Percentiles rank a stretch among this genome's conserved stretches.
These are phyloP conservation scores for Solanum microdontum DNA, from an alignment of 257 asterid species.

Conservation along the genomic window DNA sequence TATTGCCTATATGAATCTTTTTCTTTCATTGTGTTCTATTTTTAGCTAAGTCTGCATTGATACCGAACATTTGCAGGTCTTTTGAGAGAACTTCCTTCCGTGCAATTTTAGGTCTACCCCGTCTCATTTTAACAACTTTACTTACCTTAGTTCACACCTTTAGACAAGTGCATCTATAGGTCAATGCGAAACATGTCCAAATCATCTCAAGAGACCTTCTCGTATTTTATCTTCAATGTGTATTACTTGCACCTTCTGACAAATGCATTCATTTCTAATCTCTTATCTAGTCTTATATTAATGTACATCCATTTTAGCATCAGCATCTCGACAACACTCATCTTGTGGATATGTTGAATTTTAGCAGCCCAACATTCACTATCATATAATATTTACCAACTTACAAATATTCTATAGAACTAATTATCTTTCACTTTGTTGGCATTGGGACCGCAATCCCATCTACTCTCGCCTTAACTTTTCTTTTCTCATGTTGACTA, in stretches of 20 bases:
- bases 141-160: background rate
- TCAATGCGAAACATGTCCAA: background rate
- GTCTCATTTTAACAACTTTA: background rate
- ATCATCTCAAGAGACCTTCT: no score
- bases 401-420: no score
- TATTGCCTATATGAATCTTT: background rate
- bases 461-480: no score
- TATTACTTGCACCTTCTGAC: background rate
- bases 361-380: background rate
- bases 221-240: background rate
- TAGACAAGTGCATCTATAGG: background rate
- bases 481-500: background rate
- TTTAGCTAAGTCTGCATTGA: background rate
- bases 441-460: background rate
- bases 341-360: background rate
- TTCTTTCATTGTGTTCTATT: background rate
- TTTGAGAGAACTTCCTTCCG: background rate
- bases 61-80: background rate
- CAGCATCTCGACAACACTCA: background rate
- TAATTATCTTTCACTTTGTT: no score
- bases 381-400: background rate
- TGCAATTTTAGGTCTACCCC: background rate
- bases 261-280: background rate
- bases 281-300: background rate
- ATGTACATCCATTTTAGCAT: background rate